phyloP scores from a whole-genome alignment of 2,329 filamentous ascomycete genomes.

The Exophiala sideris region DNA sequence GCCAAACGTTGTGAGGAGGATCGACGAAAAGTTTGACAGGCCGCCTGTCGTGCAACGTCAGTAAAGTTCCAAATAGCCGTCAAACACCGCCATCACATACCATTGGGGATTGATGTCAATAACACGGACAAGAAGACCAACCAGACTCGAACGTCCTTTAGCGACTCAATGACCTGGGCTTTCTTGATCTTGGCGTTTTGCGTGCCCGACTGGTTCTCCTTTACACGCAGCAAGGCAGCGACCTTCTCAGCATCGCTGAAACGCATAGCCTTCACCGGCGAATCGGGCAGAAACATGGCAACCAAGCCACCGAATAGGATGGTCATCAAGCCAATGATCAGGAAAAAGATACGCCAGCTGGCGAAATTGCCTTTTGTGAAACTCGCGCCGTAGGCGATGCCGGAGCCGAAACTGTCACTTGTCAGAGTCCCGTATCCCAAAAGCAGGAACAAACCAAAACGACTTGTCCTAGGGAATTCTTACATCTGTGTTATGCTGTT shows the following conservation, averaged over 20 bases:
- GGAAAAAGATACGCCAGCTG: slow-evolving; percentile 39
- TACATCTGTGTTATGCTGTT: no score
- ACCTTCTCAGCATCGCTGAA: slow-evolving; percentile 40
- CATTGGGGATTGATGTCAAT: slow-evolving; percentile 20
- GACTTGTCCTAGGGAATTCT: no score
- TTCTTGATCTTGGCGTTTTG: slow-evolving; percentile 51
- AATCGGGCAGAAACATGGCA: slow-evolving; percentile 40
- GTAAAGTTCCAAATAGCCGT: neutral
- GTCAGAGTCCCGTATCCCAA: no score
- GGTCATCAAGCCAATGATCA: slow-evolving; percentile 45
- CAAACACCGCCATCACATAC: neutral
- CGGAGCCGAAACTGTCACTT: slow-evolving; percentile 40
- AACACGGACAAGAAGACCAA: slow-evolving; percentile 18
- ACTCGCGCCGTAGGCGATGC: slow-evolving; percentile 31
- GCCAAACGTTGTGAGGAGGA: slow-evolving; percentile 44
- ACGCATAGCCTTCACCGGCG: slow-evolving; percentile 39
- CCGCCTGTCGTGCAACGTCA: slow-evolving; percentile 1
- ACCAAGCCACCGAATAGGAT: slow-evolving; percentile 39
- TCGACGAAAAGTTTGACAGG: slow-evolving; percentile 44
- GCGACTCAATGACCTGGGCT: slow-evolving; percentile 45
- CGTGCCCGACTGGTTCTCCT: slow-evolving; percentile 50
- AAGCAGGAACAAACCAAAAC: no score
- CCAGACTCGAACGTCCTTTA: slow-evolving; percentile 54
- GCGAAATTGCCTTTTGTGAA: slow-evolving; percentile 27
- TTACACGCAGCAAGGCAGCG: slow-evolving; percentile 41